A percentile compares a stretch with the other conserved stretches of the same genome.
phyloP scores from a whole-genome alignment of 139 green algal species.

The Coccomyxa sp. region DNA sequence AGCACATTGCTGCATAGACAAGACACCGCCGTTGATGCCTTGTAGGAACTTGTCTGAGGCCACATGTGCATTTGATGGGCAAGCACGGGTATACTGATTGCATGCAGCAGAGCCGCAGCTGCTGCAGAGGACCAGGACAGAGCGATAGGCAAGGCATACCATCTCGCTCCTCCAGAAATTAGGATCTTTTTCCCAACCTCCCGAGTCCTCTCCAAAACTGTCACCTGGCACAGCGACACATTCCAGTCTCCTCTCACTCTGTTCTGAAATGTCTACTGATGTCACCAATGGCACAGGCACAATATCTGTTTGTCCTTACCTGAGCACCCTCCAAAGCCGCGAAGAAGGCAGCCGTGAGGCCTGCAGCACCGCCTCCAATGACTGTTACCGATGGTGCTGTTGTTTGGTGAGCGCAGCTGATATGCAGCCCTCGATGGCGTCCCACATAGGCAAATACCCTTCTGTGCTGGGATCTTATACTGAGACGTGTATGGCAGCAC shows the following conservation, averaged over 20 bases:
- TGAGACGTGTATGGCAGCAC: too few species aligned
- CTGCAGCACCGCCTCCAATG: constrained; percentile 56
- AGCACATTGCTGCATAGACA: constrained; percentile 67
- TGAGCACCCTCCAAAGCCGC: constrained; percentile 40
- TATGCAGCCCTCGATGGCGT: too few species aligned
- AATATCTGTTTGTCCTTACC: constrained; percentile 8
- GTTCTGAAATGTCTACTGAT: neutral
- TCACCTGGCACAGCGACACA: constrained; percentile 51
- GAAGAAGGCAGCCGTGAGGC: constrained; percentile 62
- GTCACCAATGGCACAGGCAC: neutral
- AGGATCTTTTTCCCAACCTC: constrained; percentile 88
- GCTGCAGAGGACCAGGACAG: too few species aligned
- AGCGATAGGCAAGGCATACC: neutral
- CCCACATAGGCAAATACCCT: too few species aligned
- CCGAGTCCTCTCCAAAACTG: constrained; percentile 71
- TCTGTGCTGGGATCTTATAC: too few species aligned
- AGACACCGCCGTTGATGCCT: too few species aligned
- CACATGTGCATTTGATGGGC: too few species aligned
- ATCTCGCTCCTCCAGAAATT: constrained; percentile 79
- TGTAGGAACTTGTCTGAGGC: too few species aligned
- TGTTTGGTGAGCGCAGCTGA: too few species aligned
- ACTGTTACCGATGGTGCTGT: constrained; percentile 24
- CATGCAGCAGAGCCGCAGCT: too few species aligned
- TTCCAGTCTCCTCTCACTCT: neutral
- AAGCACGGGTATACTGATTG: too few species aligned